A percentile compares a stretch with the other conserved stretches of the same genome.
Conservation (phyloP, 2,329 filamentous ascomycete genomes). For the Metarhizium anisopliae region DNA sequence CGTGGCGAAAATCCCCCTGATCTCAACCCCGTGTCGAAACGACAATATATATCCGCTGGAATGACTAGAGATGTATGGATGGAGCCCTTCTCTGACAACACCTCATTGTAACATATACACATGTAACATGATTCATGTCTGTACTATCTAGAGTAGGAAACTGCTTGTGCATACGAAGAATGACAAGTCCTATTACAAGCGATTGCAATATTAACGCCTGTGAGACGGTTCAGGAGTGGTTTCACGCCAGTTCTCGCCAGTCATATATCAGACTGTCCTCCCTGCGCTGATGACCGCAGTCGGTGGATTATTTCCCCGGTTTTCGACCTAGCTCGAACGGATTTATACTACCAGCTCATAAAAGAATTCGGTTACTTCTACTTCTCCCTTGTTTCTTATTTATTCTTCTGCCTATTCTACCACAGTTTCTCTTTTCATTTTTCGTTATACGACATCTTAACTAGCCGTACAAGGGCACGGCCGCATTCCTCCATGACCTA, state of each 20-base stretch:
- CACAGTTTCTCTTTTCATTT: too few relatives aligned
- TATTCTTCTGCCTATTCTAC: too few relatives aligned
- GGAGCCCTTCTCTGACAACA: background rate
- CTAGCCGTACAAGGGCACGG: too few relatives aligned
- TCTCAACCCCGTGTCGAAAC: background rate
- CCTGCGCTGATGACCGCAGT: too few relatives aligned
- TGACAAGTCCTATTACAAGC: background rate
- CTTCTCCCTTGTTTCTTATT: too few relatives aligned
- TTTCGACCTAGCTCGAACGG: too few relatives aligned
- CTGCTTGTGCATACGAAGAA: background rate
- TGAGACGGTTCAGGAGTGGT: background rate
- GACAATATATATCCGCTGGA: conserved; percentile 5
- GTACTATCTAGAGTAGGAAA: background rate
- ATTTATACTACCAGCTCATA: too few relatives aligned
- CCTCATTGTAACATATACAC: conserved; percentile 1
- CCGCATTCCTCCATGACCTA: too few relatives aligned
- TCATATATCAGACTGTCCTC: too few relatives aligned
- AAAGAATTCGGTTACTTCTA: too few relatives aligned
- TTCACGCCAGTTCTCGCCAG: background rate
- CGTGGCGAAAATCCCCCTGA: conserved; percentile 20
- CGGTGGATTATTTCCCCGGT: too few relatives aligned
- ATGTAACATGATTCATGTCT: background rate
- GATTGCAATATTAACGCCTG: background rate
- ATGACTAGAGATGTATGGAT: background rate
- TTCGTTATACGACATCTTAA: too few relatives aligned